phyloP scores from a whole-genome alignment of 495 filamentous ascomycete genomes.

The Trichodelitschia bisporula region DNA sequence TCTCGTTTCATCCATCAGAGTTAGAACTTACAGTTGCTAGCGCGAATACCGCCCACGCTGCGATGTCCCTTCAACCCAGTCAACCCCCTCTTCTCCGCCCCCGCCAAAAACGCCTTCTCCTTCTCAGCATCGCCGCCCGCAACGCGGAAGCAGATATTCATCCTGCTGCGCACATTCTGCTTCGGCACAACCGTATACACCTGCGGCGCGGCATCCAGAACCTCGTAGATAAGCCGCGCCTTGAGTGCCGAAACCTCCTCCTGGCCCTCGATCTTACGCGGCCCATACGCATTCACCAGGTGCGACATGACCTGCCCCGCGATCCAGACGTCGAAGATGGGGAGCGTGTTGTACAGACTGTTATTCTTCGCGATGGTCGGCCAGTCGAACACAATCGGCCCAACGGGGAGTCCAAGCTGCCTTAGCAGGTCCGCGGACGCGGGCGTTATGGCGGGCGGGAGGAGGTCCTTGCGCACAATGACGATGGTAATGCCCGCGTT shows the following conservation, averaged over 20 bases:
- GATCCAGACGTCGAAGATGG: constrained; percentile 83
- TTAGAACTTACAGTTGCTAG: constrained; percentile 23
- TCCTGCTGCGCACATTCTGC: constrained; percentile 47
- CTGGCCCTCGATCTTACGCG: constrained; percentile 43
- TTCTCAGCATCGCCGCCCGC: constrained; percentile 31
- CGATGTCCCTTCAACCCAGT: constrained; percentile 62
- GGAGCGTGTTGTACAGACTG: constrained; percentile 81
- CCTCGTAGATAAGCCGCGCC: constrained; percentile 45
- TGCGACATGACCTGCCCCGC: constrained; percentile 60
- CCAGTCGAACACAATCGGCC: constrained; percentile 58
- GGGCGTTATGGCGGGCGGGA: constrained; percentile 33
- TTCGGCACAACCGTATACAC: constrained; percentile 51
- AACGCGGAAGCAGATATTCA: constrained; percentile 84
- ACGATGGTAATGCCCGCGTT: constrained; percentile 64
- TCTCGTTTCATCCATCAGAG: background rate
- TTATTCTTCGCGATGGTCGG: constrained; percentile 64
- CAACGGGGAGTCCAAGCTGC: constrained; percentile 50
- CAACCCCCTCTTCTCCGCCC: constrained; percentile 35
- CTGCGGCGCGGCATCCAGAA: constrained; percentile 42
- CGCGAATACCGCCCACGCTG: constrained; percentile 47
- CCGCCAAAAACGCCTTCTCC: constrained; percentile 57
- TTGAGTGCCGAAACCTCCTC: constrained; percentile 46
- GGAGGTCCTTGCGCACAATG: constrained; percentile 51
- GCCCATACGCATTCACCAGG: constrained; percentile 30
- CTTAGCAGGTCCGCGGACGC: constrained; percentile 39